These are phyloP conservation scores for Asparagopsis taxiformis DNA, from an alignment of 31 red algal genomes.

Conservation along the genomic window DNA sequence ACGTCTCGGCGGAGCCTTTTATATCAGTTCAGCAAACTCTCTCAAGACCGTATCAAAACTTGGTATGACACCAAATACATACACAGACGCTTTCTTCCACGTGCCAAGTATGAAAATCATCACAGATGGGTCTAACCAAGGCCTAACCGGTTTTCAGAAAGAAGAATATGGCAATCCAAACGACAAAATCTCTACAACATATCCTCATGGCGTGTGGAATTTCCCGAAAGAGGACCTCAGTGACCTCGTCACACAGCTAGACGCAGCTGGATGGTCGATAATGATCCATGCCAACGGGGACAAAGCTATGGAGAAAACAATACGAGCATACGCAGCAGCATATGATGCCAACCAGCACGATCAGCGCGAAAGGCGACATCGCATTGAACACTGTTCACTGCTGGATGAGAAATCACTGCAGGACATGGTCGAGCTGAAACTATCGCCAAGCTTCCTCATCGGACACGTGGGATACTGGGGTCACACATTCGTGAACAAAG, in stretches of 20 bases:
- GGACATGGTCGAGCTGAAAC: not conserved
- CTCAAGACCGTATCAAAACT: not conserved
- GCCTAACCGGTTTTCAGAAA: not conserved
- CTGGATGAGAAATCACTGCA: not conserved
- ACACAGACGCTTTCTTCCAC: not conserved
- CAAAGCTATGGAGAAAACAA: not conserved
- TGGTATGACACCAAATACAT: not conserved
- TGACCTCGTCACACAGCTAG: not conserved
- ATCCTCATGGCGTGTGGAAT: not conserved
- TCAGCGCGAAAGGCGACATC: not conserved
- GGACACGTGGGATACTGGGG: not conserved
- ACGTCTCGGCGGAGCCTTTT: not conserved
- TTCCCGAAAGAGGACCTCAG: not conserved
- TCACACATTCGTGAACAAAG: not conserved
- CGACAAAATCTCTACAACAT: not conserved
- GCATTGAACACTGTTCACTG: not conserved
- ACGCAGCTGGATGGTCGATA: not conserved
- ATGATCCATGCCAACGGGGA: not conserved
- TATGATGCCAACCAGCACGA: not conserved
- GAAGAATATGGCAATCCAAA: not conserved
- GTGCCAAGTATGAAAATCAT: not conserved
- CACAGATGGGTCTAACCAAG: not conserved
- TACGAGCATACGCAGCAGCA: not conserved
- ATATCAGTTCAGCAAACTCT: not conserved
- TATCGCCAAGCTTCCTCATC: not conserved